Base-by-base conservation (phyloP, 2,329 filamentous ascomycete genomes). In the Pseudogymnoascus sp. region DNA sequence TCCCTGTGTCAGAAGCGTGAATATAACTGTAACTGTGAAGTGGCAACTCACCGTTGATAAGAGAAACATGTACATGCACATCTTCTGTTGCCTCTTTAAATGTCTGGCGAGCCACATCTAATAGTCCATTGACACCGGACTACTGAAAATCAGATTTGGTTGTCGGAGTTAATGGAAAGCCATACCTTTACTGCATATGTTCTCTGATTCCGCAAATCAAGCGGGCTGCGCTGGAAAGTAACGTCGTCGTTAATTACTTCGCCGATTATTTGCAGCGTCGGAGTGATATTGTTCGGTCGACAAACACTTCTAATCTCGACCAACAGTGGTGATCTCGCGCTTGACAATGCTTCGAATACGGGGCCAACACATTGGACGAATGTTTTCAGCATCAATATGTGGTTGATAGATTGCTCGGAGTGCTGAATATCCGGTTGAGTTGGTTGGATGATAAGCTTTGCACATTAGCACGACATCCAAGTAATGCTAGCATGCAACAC, bases 1-100 rank as follows among this genome's bases (percentile, higher is more conserved):
- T 28, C 2, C 8, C 36, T 20, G 2, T 12, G 47, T 65, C 20
- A 64, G 62, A 43, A 61, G 6, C 14, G 18, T n/a, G 9, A 20
- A 7, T 38, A 59, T 6, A 33, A 16, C 14, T 18, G 3, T 57
- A 30, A 11, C 16, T 6, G 16, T 39, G 12, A 30, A 28, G 8
- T 18, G 41, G 14, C 1, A 9, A 64, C 76, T 61, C 73, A 88
- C 90, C 79, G 64, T 83, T 83, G 9, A 97, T 73, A 14, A 85
- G 80, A 20, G 83, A 79, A 2, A 93, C 79, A 70, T 93, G 84
- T 59, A 87, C 80, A 66, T 88, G 82, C 3, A 90, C 84, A 72
- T 96, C 90, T 57, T 88, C 83, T 4, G 87, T 94, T 1, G 88
- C 85, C 71, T 97, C 93, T 68, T 94, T 95, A 75, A 94, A 97